phyloP scores from a whole-genome alignment of 169 alveolate species.

The Eimeria brunetti region DNA sequence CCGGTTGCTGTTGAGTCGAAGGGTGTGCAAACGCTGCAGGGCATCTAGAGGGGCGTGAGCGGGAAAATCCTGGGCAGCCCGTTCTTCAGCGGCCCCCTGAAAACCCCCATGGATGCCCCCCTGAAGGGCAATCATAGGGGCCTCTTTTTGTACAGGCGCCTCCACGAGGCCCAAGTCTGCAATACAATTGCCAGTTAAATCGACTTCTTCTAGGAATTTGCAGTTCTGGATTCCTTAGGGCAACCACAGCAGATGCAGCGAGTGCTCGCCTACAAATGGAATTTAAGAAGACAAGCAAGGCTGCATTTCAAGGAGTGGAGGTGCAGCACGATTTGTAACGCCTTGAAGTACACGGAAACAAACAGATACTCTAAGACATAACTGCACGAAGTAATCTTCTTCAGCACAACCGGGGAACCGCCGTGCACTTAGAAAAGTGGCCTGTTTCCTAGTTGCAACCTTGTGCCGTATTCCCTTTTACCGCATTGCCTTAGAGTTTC shows the following conservation, averaged over 20 bases:
- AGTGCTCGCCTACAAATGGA: background rate
- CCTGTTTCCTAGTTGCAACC: background rate
- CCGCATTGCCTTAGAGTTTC: background rate
- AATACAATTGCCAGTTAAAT: conserved; percentile 46
- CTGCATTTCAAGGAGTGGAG: background rate
- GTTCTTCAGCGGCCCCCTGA: background rate
- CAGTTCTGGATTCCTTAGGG: conserved; percentile 31
- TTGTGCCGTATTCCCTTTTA: no score
- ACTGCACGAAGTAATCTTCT: no score
- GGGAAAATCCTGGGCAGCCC: background rate
- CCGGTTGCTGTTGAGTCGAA: conserved; percentile 71
- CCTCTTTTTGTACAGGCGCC: background rate
- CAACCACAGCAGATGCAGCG: background rate
- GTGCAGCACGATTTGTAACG: no score
- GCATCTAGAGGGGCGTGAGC: conserved; percentile 16
- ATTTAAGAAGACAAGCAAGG: background rate
- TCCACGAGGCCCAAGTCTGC: conserved; percentile 7
- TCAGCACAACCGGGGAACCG: background rate
- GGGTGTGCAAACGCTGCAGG: conserved; percentile 64
- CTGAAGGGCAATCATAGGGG: background rate
- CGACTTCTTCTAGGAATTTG: conserved; percentile 44
- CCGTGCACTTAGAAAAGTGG: background rate
- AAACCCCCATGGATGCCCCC: background rate
- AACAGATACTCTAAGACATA: no score
- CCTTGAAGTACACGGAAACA: background rate